Conservation (phyloP, 768 basidiomycete genomes). For the Phlebiopsis flavidoalba region DNA sequence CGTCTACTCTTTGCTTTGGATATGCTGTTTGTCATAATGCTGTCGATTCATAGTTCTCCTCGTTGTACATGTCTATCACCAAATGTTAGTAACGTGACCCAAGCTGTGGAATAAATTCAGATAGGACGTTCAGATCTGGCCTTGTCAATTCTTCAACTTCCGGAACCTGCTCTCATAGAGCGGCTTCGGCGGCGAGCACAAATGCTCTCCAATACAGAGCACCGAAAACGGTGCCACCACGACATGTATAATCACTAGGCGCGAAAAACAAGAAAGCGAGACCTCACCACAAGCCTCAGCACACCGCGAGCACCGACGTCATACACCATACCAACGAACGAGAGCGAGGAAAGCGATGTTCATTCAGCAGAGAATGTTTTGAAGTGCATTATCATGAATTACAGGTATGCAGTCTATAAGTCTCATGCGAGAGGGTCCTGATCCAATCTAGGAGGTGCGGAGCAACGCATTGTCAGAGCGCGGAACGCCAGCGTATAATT, state of each 20-base stretch:
- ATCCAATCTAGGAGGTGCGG: constrained; percentile 59
- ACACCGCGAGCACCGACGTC: not conserved
- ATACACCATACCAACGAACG: constrained; percentile 8
- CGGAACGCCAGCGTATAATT: not conserved
- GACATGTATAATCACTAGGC: constrained; percentile 56
- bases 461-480: constrained; percentile 1
- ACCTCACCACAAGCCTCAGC: not conserved
- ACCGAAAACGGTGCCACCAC: constrained; percentile 50
- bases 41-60: not conserved
- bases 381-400: constrained; percentile 8
- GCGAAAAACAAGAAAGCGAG: not conserved
- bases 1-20: not conserved
- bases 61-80: not conserved
- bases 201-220: constrained; percentile 13
- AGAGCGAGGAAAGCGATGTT: constrained; percentile 4
- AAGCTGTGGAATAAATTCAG: constrained; percentile 3
- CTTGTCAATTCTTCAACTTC: constrained; percentile 64
- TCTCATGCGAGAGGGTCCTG: constrained; percentile 85
- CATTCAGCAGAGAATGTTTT: constrained; percentile 10
- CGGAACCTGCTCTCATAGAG: constrained; percentile 40
- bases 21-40: not conserved
- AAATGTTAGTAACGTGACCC: not conserved
- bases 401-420: constrained; percentile 21
- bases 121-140: constrained; percentile 76
- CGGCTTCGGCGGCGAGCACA: constrained; percentile 39